Evolutionary conservation across 106 monocot genomes (phyloP), one percentile per base, ranked within the genome.

Genomic region (Gastrodia elata): DNA sequence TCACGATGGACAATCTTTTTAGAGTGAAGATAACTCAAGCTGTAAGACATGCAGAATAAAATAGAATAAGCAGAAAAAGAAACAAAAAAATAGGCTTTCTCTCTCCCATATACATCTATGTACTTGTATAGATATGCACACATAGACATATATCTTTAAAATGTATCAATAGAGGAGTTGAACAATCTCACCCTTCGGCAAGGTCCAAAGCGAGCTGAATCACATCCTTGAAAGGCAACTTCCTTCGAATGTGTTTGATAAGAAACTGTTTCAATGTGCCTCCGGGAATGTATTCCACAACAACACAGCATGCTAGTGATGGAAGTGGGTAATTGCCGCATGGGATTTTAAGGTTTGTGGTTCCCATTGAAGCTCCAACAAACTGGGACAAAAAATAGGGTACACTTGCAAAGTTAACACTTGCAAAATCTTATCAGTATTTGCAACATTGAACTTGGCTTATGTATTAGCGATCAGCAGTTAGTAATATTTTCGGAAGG

Each of bases 361-460:
- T 85, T 39, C 89, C 90, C 93, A 94, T 90, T 43, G 93, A 85
- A 43, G 90, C 93, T 40, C 90, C 93, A 65, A 94, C 73, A 84
- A 94, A 94, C 93, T 87, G 77, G 38, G 35, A 65, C 35, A 36
- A 65, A 36, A 34, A 65, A 33, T 34, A 18, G 18, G 2, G 65
- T 16, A 16, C 4, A 36, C 14, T 65, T 36, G 35, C n/a, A n/a
- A 65, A 18, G 65, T 5, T 18, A 65, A 65, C 65, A 65, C 3
- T 65, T 65, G 58, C 35, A 65, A 65, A 1, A 15, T 36, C 4
- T 28, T 13, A 64, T 9, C 9, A n/a, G 6, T 55, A 55, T 6
- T 20, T n/a, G 22, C 6, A 55, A 55, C 2, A n/a, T 20, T 55
- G 55, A 18, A 55, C 6, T 42, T 42, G 13, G 1, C 41, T 13